These are phyloP conservation scores for Corymbia maculata DNA, from an alignment of 345 rosid genomes.

Conservation along the genomic window DNA sequence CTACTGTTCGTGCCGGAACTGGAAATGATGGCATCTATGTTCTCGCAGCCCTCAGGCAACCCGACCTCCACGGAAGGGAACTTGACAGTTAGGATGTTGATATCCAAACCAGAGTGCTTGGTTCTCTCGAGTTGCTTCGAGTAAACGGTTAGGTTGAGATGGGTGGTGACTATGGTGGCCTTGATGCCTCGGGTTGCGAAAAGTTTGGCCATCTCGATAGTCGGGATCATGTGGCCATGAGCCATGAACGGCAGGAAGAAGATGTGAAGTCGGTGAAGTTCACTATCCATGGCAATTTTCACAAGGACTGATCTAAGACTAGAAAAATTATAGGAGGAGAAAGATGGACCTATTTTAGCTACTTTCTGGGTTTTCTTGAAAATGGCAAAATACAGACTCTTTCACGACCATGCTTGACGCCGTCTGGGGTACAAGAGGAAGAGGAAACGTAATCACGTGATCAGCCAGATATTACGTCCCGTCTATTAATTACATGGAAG, in stretches of 20 bases:
- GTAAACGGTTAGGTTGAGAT: not conserved
- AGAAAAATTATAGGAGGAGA: not conserved
- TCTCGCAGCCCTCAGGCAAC: conserved; percentile 38
- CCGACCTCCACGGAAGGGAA: conserved; percentile 35
- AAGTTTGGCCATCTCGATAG: not conserved
- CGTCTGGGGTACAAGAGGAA: not conserved
- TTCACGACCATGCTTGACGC: not conserved
- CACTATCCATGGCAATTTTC: not conserved
- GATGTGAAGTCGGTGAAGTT: not conserved
- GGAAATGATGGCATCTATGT: conserved; percentile 11
- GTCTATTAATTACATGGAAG: not conserved
- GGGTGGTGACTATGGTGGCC: not conserved
- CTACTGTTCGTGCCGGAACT: not conserved
- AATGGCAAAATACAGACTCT: not conserved
- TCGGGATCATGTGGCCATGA: not conserved
- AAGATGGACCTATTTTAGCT: not conserved
- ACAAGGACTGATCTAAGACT: not conserved
- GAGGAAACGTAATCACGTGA: not conserved
- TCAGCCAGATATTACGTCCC: not conserved
- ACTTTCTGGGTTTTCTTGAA: not conserved
- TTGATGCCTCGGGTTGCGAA: not conserved
- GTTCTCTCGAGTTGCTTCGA: not conserved
- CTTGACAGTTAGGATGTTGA: conserved; percentile 9
- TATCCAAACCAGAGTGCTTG: conserved; percentile 7
- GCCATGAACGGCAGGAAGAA: not conserved